These are phyloP conservation scores for Pochonia chlamydosporia DNA, from an alignment of 2,329 filamentous ascomycete genomes.

Conservation along the genomic window DNA sequence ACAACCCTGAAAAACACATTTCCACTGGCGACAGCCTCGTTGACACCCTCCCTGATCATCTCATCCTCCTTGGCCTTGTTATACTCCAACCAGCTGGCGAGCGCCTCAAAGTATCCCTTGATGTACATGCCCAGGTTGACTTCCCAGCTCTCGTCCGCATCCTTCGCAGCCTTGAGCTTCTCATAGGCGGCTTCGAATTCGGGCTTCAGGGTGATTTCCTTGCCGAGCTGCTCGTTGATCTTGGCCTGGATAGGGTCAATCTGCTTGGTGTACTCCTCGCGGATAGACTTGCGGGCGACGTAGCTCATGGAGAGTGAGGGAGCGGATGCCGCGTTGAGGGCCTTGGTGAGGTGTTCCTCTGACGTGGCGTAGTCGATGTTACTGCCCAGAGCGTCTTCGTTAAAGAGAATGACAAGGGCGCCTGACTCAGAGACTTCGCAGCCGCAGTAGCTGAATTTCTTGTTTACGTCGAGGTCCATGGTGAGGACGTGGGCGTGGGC, in stretches of 20 bases:
- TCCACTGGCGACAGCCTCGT: constrained; percentile 37
- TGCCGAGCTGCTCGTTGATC: constrained; percentile 32
- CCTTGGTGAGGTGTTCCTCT: constrained; percentile 30
- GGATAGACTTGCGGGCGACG: constrained; percentile 35
- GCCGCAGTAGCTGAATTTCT: constrained; percentile 38
- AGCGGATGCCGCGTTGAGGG: constrained; percentile 39
- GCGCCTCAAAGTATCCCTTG: constrained; percentile 36
- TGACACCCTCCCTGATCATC: constrained; percentile 41
- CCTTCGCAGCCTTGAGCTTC: constrained; percentile 27
- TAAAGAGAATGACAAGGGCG: constrained; percentile 43
- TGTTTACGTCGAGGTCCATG: constrained; percentile 38
- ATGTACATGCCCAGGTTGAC: constrained; percentile 33
- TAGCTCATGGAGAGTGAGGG: constrained; percentile 32
- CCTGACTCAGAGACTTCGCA: constrained; percentile 34
- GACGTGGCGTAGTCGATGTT: constrained; percentile 37
- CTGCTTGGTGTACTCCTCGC: constrained; percentile 35
- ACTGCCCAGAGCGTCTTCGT: constrained; percentile 32
- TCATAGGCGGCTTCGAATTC: constrained; percentile 40
- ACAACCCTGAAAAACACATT: constrained; percentile 41
- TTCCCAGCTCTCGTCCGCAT: constrained; percentile 32
- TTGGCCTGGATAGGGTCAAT: constrained; percentile 30
- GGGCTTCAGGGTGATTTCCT: constrained; percentile 39
- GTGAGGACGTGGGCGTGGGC: constrained; percentile 36
- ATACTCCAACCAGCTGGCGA: constrained; percentile 34
- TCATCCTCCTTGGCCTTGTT: constrained; percentile 44